Base-by-base conservation (phyloP, 2,329 filamentous ascomycete genomes). In the Diaporthe amygdali region DNA sequence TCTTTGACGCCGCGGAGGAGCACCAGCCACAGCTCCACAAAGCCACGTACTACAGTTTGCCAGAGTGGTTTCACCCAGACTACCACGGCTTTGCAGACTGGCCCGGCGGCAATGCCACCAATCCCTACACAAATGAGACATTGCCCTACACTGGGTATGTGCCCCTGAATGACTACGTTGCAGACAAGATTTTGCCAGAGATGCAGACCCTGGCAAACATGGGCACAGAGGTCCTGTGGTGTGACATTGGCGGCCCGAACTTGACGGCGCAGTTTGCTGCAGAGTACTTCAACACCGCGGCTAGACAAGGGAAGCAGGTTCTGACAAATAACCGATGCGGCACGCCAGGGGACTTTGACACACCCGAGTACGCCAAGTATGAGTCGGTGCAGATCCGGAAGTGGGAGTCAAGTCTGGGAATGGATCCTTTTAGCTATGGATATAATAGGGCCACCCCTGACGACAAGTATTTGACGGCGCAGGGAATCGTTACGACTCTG, bases 221-320 rank as follows among this genome's bases (percentile, higher is more conserved):
- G 77, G 80, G 78, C 51, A 83, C 81, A 0, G 84, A 85, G 49
- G 82, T 86, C 22, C 82, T 86, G 79, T 86, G 84, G 84, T 85
- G 83, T 74, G 83, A 85, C 71, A 82, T 82, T 59, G 84, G 84
- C 14, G 83, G 81, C 2, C 80, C 84, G 1, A 85, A 85, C 73
- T 69, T 79, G 2, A 84, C 84, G 0, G 78, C 81, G 3, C 76
- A 81, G 34, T 85, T 85, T 73, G 83, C 84, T 8, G 77, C 81
- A 0, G 66, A 72, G 5, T 86, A 81, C 79, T 86, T 82, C 77
- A 86, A 86, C 72, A 68, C 68, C n/a, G 79, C 78, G 6, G 80
- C 79, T 0, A 25, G 55, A 46, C 32, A 71, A 68, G 70, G 70
- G 0, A 69, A 46, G 27, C 72, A 74, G 47, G 72, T 74, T 1